These are phyloP conservation scores for Pulveroboletus sp. DNA, from an alignment of 768 basidiomycete genomes.

Conservation along the genomic window DNA sequence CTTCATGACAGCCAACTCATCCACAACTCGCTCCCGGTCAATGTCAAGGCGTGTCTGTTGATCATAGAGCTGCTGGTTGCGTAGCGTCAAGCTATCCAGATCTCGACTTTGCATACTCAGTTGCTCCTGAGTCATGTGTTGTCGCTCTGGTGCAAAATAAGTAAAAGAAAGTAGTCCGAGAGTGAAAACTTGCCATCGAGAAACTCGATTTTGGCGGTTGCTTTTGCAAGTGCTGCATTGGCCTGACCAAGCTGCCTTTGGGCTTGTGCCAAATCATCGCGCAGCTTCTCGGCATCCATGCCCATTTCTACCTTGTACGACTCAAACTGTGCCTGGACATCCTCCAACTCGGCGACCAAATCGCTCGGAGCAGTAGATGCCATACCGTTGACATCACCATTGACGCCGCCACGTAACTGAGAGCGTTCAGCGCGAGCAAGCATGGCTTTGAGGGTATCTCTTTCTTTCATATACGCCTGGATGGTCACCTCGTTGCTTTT, in stretches of 20 bases:
- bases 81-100: slow-evolving; percentile 58
- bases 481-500: slow-evolving; percentile 64
- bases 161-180: neutral
- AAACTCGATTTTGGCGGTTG: slow-evolving; percentile 77
- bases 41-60: slow-evolving; percentile 73
- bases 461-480: slow-evolving; percentile 80
- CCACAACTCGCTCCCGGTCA: slow-evolving; percentile 61
- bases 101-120: slow-evolving; percentile 57
- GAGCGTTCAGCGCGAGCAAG: slow-evolving; percentile 48
- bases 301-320: slow-evolving; percentile 77
- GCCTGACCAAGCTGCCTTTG: slow-evolving; percentile 67
- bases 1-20: slow-evolving; percentile 58
- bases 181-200: slow-evolving; percentile 53
- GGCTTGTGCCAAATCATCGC: slow-evolving; percentile 62
- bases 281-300: slow-evolving; percentile 62
- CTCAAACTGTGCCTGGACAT: slow-evolving; percentile 78
- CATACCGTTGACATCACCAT: slow-evolving; percentile 32
- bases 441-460: slow-evolving; percentile 79
- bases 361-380: slow-evolving; percentile 31
- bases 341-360: slow-evolving; percentile 56
- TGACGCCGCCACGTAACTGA: slow-evolving; percentile 17
- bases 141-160: slow-evolving; percentile 48
- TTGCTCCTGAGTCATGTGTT: slow-evolving; percentile 68
- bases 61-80: slow-evolving; percentile 69
- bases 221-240: slow-evolving; percentile 69